Conservation (phyloP, 371 early-diverging fungal genomes). For the Blakeslea trispora region DNA sequence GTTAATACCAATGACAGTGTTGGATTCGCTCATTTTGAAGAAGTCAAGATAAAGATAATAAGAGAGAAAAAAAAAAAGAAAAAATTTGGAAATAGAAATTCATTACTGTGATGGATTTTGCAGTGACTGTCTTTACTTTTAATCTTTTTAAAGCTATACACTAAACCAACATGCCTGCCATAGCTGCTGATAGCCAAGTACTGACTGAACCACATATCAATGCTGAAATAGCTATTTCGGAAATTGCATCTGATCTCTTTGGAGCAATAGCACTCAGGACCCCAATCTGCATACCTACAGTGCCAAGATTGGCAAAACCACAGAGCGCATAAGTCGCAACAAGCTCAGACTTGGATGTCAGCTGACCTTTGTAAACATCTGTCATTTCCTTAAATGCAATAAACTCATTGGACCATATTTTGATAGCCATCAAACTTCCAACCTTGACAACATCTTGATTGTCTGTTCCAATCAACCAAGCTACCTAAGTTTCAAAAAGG, state of each 20-base stretch:
- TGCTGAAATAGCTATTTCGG: conserved; percentile 71
- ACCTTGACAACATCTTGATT: conserved; percentile 53
- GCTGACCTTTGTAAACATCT: conserved; percentile 10
- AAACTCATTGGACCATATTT: conserved; percentile 86
- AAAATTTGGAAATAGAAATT: conserved; percentile 4
- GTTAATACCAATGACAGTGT: conserved; percentile 77
- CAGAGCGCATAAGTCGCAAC: conserved; percentile 76
- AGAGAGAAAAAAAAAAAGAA: conserved; percentile 11
- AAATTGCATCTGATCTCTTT: conserved; percentile 66
- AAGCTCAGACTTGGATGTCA: conserved; percentile 45
- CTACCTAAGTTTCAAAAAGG: conserved; percentile 38
- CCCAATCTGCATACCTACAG: conserved; percentile 82
- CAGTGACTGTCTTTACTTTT: not conserved
- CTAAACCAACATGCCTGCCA: conserved; percentile 75
- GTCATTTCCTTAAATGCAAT: conserved; percentile 69
- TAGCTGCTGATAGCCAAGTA: conserved; percentile 77
- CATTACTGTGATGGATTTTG: too few relatives aligned
- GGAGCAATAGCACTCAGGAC: conserved; percentile 77
- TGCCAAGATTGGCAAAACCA: conserved; percentile 85
- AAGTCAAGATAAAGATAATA: conserved; percentile 11
- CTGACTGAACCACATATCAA: conserved; percentile 77
- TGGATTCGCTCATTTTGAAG: conserved; percentile 38
- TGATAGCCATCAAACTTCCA: conserved; percentile 77
- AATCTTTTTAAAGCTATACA: not conserved
- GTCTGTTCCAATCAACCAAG: conserved; percentile 80